These are phyloP conservation scores for Pouteria glomerata DNA, from an alignment of 148 eudicot species.

Conservation along the genomic window DNA sequence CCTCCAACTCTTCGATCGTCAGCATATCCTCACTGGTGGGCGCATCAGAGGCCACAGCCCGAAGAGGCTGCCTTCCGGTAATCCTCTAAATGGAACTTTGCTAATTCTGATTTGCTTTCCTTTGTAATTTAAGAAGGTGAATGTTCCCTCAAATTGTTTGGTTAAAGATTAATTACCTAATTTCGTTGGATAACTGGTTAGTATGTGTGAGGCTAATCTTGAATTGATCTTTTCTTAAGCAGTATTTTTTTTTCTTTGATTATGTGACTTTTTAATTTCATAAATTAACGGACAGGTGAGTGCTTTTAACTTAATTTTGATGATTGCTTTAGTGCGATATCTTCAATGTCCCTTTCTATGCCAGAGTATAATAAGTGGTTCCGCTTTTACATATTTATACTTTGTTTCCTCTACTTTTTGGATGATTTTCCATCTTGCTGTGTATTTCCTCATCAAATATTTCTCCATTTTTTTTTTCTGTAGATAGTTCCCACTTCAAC, in stretches of 20 bases:
- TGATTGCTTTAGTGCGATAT: too few relatives aligned
- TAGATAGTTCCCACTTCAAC: conserved; percentile 48
- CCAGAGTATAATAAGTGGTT: background rate
- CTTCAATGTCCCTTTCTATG: background rate
- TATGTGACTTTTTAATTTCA: background rate
- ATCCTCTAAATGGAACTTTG: background rate
- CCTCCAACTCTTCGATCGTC: conserved; percentile 72
- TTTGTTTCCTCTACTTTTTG: background rate
- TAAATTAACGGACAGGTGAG: background rate
- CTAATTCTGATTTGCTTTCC: background rate
- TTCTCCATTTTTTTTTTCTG: background rate
- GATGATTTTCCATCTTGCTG: background rate
- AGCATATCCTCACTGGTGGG: conserved; percentile 45
- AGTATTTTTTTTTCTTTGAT: background rate
- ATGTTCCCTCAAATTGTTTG: background rate
- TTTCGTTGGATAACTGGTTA: background rate
- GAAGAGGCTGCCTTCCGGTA: conserved; percentile 62
- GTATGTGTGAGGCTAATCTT: background rate
- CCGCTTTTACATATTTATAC: background rate
- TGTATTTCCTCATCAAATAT: background rate
- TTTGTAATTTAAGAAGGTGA: background rate
- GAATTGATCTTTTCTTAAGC: background rate
- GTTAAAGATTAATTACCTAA: background rate
- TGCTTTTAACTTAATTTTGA: background rate
- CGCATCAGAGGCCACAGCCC: conserved; percentile 45